Evolutionary conservation across 2,329 filamentous ascomycete species (phyloP).

Genomic region (Fusarium marasasianum): DNA sequence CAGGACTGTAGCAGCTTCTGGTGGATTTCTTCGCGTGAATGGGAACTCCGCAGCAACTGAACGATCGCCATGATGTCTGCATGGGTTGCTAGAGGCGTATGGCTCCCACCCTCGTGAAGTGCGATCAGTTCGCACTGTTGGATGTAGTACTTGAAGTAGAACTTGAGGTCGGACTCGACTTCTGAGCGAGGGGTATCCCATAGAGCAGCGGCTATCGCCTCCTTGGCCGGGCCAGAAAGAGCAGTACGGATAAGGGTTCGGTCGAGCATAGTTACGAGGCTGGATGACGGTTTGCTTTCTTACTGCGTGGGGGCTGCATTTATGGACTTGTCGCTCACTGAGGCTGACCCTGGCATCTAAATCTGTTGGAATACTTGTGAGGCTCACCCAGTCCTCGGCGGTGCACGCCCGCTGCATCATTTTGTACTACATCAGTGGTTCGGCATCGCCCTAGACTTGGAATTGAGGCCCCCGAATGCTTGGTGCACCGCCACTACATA

Average conservation of each 20-base stretch:
- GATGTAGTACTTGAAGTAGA: neutral
- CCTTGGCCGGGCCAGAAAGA: neutral
- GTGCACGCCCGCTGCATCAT: too few species aligned
- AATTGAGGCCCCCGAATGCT: neutral
- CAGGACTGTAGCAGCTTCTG: neutral
- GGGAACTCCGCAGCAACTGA: neutral
- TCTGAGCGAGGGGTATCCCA: neutral
- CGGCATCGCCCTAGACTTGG: accelerated
- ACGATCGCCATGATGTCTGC: neutral
- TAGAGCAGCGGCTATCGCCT: neutral
- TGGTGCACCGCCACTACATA: neutral
- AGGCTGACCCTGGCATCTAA: neutral
- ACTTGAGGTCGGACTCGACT: neutral
- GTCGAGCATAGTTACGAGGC: neutral
- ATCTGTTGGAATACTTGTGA: too few species aligned
- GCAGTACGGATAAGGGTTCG: neutral
- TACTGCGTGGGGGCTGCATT: neutral
- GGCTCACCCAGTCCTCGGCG: too few species aligned
- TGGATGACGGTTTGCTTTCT: neutral
- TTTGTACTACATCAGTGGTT: too few species aligned
- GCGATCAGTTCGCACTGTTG: neutral
- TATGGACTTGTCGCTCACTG: neutral
- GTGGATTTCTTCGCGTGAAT: neutral
- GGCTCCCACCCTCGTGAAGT: neutral
- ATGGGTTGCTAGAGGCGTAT: neutral